A percentile compares a stretch with the other conserved stretches of the same genome.
Evolutionary conservation across 148 eudicot species (phyloP).

Genomic region (Rhododendron ferrugineum): DNA sequence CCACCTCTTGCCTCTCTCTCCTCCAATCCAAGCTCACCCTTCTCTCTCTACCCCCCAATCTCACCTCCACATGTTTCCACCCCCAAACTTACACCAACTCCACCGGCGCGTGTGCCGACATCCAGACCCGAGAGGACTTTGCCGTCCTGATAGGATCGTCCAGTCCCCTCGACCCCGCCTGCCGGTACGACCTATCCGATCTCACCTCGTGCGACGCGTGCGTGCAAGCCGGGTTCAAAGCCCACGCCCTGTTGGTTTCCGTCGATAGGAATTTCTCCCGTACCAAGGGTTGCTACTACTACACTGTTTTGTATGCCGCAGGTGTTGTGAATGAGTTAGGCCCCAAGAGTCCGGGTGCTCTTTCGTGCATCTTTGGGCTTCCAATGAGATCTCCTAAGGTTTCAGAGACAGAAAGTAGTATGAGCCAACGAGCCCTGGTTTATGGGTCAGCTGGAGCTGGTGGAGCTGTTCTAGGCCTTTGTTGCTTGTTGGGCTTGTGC

Average conservation of each 20-base stretch:
- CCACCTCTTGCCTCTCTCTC: constrained; percentile 46
- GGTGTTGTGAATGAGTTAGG: constrained; percentile 59
- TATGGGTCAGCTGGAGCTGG: too few species aligned
- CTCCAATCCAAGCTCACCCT: constrained; percentile 46
- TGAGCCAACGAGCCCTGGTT: too few species aligned
- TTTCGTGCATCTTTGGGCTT: too few species aligned
- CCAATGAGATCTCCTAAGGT: too few species aligned
- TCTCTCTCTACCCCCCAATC: constrained; percentile 38
- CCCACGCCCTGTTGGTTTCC: constrained; percentile 20
- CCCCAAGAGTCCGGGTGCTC: constrained; percentile 22
- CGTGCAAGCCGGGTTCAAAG: constrained; percentile 47
- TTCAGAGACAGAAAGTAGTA: too few species aligned
- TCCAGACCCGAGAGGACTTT: constrained; percentile 50
- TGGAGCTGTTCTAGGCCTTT: too few species aligned
- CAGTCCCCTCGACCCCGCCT: constrained; percentile 39
- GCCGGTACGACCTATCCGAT: constrained; percentile 43
- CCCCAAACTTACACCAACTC: constrained; percentile 52
- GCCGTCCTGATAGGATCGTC: constrained; percentile 31
- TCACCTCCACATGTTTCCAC: constrained; percentile 44
- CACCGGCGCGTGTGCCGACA: constrained; percentile 47
- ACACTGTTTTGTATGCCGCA: constrained; percentile 65
- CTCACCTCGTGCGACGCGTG: constrained; percentile 54
- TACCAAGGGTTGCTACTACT: constrained; percentile 52
- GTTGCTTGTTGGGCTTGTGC: too few species aligned
- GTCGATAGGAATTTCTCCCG: constrained; percentile 63